Percentiles rank a stretch among this genome's conserved stretches.
Evolutionary conservation across 345 rosid genomes (phyloP).

Genomic region (Heritiera littoralis): DNA sequence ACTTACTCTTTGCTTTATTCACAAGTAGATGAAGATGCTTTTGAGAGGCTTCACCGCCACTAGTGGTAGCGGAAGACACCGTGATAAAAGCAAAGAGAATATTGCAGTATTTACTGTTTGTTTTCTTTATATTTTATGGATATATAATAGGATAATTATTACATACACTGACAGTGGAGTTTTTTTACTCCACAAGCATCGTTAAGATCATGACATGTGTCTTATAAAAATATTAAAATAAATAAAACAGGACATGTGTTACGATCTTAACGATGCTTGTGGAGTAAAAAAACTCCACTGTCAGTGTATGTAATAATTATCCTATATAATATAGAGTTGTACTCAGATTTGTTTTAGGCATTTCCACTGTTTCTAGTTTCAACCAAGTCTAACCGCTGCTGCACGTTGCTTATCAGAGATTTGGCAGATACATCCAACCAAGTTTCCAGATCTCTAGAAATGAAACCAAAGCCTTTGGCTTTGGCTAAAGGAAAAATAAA

Average conservation of each 20-base stretch:
- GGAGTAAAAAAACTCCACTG: too few relatives aligned
- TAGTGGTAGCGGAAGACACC: slow-evolving; percentile 13
- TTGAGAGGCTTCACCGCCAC: background rate
- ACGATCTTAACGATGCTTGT: too few relatives aligned
- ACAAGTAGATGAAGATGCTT: slow-evolving; percentile 14
- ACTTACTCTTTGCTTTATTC: background rate
- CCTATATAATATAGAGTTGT: background rate
- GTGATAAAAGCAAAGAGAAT: slow-evolving; percentile 19
- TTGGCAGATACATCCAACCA: background rate
- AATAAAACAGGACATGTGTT: too few relatives aligned
- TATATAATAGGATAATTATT: too few relatives aligned
- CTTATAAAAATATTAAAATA: too few relatives aligned
- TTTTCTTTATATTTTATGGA: background rate
- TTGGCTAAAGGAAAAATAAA: background rate
- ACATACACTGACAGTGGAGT: too few relatives aligned
- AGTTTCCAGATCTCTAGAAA: slow-evolving; percentile 6
- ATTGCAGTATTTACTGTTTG: background rate
- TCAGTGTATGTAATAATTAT: too few relatives aligned
- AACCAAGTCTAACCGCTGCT: background rate
- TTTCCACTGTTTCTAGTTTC: background rate
- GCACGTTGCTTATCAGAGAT: background rate
- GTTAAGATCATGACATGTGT: too few relatives aligned
- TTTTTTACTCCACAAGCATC: too few relatives aligned
- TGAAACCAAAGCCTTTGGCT: background rate
- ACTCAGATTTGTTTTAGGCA: background rate